Evolutionary conservation across 768 basidiomycete genomes (phyloP), one percentile per base, ranked within the genome.

Genomic region (Trametes meyenii): DNA sequence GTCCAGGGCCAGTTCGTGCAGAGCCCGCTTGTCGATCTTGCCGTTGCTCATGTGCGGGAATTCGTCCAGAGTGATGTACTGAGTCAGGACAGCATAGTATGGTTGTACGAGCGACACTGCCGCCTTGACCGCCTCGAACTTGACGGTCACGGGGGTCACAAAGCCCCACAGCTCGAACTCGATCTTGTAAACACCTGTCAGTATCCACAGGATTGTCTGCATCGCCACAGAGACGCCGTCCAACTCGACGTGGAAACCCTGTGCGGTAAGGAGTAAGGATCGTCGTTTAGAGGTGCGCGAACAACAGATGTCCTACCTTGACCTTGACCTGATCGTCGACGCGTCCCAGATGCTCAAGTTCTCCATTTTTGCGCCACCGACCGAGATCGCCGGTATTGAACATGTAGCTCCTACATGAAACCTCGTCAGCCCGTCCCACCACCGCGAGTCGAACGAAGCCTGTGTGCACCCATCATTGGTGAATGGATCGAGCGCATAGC

Each of bases 311-410:
- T 36, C 70, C 44, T 56, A 82, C 81, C 75, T 85, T 85, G 67
- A 87, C 76, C 70, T 87, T 87, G 50, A 86, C 84, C 69, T 86
- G 85, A 62, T 86, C 83, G 65, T 87, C 85, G 36, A 83, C 78
- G 36, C 85, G 76, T 13, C 85, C 85, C 21, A 86, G 76, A 63
- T 83, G 83, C 57, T 85, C 83, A 21, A 87, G 71, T 21, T 77
- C 77, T 2, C 85, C 85, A 60, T 83, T 81, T 6, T 72, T 64
- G 44, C 75, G 71, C 84, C 84, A 85, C 48, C 80, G 76, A 23
- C 84, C 84, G 14, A 87, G 75, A 68, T 86, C 85, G 1, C 84
- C 84, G 23, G 85, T 87, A 62, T 85, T 85, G 69, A 85, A 86
- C 85, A 87, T 87, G 68, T 40, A 64, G 49, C 55, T 59, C 54